phyloP scores from a whole-genome alignment of 306 rosid species.

The Malus sieversii region DNA sequence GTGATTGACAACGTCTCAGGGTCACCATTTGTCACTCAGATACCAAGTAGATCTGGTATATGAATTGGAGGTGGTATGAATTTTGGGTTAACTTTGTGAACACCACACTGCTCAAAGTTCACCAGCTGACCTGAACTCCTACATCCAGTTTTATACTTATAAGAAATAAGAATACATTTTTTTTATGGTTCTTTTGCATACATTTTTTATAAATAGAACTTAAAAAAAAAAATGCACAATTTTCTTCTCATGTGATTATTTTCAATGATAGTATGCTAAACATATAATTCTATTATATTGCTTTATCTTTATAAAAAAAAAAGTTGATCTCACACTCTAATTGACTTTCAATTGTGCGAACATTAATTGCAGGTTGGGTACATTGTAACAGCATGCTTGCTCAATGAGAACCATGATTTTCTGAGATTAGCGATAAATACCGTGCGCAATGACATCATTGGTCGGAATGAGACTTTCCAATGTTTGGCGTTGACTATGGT shows the following conservation, averaged over 20 bases:
- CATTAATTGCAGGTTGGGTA: conserved; percentile 89
- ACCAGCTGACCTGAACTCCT: neutral
- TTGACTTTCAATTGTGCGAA: conserved; percentile 20
- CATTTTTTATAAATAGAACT: neutral
- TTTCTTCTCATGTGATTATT: neutral
- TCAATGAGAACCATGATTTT: conserved; percentile 99
- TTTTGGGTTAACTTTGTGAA: neutral
- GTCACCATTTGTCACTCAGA: neutral
- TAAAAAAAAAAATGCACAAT: neutral
- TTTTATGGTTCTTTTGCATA: neutral
- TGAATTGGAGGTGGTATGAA: neutral
- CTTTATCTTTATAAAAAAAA: neutral
- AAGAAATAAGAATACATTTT: neutral
- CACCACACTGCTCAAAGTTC: neutral
- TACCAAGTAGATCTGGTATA: neutral
- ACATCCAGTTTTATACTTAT: neutral
- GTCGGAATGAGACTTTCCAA: conserved; percentile 97
- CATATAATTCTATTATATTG: neutral
- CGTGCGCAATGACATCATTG: conserved; percentile 95
- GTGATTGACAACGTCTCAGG: neutral
- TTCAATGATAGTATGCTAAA: neutral
- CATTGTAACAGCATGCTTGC: conserved; percentile 90
- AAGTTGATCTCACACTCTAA: neutral
- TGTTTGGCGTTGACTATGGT: conserved; percentile 98
- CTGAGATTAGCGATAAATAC: conserved; percentile 96